Base-by-base conservation (phyloP, 257 asterid species). In the Ilex aquifolium region DNA sequence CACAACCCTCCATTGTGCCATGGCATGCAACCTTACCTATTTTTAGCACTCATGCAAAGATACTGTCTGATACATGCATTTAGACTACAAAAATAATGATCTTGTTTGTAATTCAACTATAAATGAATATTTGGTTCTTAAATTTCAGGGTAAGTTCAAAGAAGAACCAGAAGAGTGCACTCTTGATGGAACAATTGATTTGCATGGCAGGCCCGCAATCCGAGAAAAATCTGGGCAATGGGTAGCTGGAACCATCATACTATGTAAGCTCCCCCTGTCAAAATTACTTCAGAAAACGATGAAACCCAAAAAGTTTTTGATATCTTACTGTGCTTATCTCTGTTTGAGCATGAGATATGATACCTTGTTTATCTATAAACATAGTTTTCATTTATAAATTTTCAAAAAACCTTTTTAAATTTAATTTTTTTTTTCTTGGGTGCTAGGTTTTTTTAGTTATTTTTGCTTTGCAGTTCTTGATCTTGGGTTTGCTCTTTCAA, bases 111-210 rank as follows among this genome's bases (percentile, higher is more conserved):
- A 27, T 30, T 8, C 16, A 7, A 10, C 14, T 21, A 0, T 21
- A 16, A 59, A 14, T 10, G 54, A 39, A 27, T 57, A 36, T 10
- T 46, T 7, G 4, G 15, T 58, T 36, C 42, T 36, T 36, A 4
- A 4, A 32, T 69, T 60, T 69, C 65, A 84, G 94, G 84, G 29
- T 32, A 84, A 76, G 74, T 44, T 64, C 59, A 79, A 76, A 70
- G 78, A 62, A 31, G 79, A 67, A 53, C 85, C 74, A 55, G 63
- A 53, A 30, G 79, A 55, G 66, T 69, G 36, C 65, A 85, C 98
- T 0, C 67, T 72, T 6, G 98, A 91, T 78, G 98, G 98, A 64
- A 83, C 80, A 70, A 77, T 91, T 13, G 96, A 86, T 83, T 60
- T 86, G 69, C 76, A 80, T 64, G 98, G 98, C 31, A 69, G 60